Base-by-base conservation (phyloP, 345 rosid genomes). In the Rubroshorea leprosula region DNA sequence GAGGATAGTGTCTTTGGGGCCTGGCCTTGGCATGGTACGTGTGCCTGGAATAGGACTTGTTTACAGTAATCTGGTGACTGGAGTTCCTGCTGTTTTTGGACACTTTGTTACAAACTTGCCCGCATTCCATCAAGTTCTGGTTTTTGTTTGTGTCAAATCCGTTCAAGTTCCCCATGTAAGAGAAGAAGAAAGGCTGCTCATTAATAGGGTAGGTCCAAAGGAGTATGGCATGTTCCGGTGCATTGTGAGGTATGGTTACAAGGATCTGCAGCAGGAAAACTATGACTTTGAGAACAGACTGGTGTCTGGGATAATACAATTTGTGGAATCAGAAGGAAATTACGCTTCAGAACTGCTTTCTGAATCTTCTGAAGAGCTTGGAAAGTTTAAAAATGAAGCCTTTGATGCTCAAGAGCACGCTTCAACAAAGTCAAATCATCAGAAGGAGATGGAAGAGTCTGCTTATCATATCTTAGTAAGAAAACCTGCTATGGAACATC, bases 21-120 rank as follows among this genome's bases (percentile, higher is more conserved):
- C 95, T 48, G 82, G 92, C 57, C 88, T 91, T 14, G 90, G 95
- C 16, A 81, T 88, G 81, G 92, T 86, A 26, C 78, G 90, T 54
- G 84, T 91, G 48, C 95, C 92, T 0, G 98, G 96, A 14, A 88
- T 91, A 1, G 98, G 88, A 7, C 80, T 91, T 6, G 72, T 88
- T 50, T 88, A 82, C 74, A 72, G 90, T 0, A 79, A 86, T 56
- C 73, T 86, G 5, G 85, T 74, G 7, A 84, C 85, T 0, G 98
- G 96, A 24, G 77, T 88, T n/a, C 96, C 98, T 0, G 83, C 95
- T 14, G 74, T 86, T 48, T 88, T 91, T 53, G 85, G 90, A 62
- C 98, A 88, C 57, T 91, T 91, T 38, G 82, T 91, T 53, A 83
- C 96, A 5, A 84, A 87, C 35, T 52, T 91, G 60, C 96, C 95